Base-by-base conservation (phyloP, 148 eudicot species). In the Amaranthus hypochondriacus region DNA sequence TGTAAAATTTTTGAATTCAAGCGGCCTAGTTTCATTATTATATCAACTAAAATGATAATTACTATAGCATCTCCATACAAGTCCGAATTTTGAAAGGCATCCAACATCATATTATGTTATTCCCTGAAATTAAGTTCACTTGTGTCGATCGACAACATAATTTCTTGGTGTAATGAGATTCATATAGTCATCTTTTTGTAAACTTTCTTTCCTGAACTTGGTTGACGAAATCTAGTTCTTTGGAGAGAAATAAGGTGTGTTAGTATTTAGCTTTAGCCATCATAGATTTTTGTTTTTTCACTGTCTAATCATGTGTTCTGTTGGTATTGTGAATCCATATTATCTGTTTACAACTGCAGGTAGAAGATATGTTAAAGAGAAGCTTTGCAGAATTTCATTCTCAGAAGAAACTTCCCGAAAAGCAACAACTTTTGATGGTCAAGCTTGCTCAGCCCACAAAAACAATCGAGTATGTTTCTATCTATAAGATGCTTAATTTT, bases 371-470 rank as follows among this genome's bases (percentile, higher is more conserved):
- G 99, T 77, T 95, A 77, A 95, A 95, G 87, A 87, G 99, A 88
- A 95, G 99, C 83, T 95, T 95, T 84, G 99, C 97, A 69, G 99
- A 95, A 84, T 95, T 95, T 84, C 97, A 92, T 89, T 83, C 99
- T 71, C 99, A 95, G 86, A 90, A 89, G 86, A 92, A 86, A 71
- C 94, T 95, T 73, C 99, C 99, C 62, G 99, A 95, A 86, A 78
- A 85, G 75, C 89, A 95, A 78, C 92, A 87, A 76, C 88, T 89
- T 66, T 79, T 95, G 10, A 85, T 92, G 97, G 81, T 81, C 75
- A 95, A 89, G 83, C 96, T 90, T 83, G 93, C 99, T 54, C 99
- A 87, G 84, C 97, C 96, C 71, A 71, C 83, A 56, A 90, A 86
- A 86, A 43, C 88, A 73, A 84, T 95, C 50, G 97, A 90, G 99